Conservation (phyloP, 2,329 filamentous ascomycete species). For the Plenodomus lindquistii region DNA sequence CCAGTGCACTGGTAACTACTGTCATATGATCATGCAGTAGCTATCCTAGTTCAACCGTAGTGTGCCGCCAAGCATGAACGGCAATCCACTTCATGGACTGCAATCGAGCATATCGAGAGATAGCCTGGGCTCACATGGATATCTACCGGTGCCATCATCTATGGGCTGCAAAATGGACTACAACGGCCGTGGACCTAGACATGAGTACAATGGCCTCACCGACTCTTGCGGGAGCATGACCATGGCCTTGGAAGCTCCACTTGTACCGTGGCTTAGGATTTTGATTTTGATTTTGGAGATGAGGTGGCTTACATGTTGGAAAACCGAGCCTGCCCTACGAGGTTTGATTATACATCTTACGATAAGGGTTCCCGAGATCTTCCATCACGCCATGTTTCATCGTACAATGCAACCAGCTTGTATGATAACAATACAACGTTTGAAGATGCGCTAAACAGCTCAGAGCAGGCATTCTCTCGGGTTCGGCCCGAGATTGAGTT, state of each 20-base stretch:
- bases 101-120: conserved; percentile 15
- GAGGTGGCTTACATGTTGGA: neutral
- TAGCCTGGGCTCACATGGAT: neutral
- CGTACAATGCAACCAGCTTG: neutral
- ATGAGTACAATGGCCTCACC: neutral
- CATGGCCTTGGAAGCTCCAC: neutral
- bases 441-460: neutral
- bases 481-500: neutral
- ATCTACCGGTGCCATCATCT: neutral
- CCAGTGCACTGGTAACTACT: conserved; percentile 30
- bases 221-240: neutral
- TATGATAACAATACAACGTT: neutral
- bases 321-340: neutral
- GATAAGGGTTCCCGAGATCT: neutral
- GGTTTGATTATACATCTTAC: neutral
- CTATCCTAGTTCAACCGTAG: conserved; percentile 25
- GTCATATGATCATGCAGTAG: conserved; percentile 39
- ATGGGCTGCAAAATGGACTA: neutral
- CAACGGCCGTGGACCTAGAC: neutral
- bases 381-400: conserved; percentile 2
- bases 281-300: neutral
- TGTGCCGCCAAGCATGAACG: conserved; percentile 27
- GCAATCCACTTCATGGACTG: conserved; percentile 17
- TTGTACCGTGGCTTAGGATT: neutral
- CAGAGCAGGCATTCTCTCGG: neutral